phyloP scores from a whole-genome alignment of 306 rosid genomes.

The Herpetospermum pedunculosum region DNA sequence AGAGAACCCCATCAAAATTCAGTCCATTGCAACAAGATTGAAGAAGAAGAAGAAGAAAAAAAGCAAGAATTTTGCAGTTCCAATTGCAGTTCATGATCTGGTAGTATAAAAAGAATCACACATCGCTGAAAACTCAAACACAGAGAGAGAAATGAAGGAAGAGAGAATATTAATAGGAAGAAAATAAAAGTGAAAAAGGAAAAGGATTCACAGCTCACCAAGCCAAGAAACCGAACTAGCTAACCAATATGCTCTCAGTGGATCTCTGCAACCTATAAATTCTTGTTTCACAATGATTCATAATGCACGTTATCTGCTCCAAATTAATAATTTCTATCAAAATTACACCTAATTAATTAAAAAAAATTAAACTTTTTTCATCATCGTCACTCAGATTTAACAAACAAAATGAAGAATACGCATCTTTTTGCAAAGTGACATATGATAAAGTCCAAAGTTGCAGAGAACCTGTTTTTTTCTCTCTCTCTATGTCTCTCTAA shows the following conservation, averaged over 20 bases:
- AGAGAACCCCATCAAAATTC: constrained; percentile 40
- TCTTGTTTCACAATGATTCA: constrained; percentile 29
- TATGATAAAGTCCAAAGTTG: constrained; percentile 19
- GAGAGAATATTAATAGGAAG: background rate
- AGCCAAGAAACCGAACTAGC: constrained; percentile 15
- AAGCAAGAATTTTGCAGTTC: constrained; percentile 16
- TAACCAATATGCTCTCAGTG: constrained; percentile 27
- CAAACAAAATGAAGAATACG: constrained; percentile 14
- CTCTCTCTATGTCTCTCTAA: background rate
- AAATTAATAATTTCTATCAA: background rate
- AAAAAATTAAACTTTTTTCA: background rate
- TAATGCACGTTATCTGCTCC: constrained; percentile 4
- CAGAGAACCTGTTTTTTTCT: constrained; percentile 1
- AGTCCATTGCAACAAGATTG: constrained; percentile 24
- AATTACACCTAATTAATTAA: background rate
- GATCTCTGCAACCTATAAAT: constrained; percentile 20
- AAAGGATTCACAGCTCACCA: constrained; percentile 34
- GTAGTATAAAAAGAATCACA: constrained; percentile 15
- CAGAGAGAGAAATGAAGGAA: constrained; percentile 9
- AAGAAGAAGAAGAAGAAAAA: constrained; percentile 15
- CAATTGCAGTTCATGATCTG: constrained; percentile 33
- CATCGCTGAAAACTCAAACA: constrained; percentile 22
- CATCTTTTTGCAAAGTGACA: constrained; percentile 56
- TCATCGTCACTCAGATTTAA: constrained; percentile 14
- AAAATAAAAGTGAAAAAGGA: background rate